phyloP scores from a whole-genome alignment of 140 eudicot species.

The Ambrosia hybrid region DNA sequence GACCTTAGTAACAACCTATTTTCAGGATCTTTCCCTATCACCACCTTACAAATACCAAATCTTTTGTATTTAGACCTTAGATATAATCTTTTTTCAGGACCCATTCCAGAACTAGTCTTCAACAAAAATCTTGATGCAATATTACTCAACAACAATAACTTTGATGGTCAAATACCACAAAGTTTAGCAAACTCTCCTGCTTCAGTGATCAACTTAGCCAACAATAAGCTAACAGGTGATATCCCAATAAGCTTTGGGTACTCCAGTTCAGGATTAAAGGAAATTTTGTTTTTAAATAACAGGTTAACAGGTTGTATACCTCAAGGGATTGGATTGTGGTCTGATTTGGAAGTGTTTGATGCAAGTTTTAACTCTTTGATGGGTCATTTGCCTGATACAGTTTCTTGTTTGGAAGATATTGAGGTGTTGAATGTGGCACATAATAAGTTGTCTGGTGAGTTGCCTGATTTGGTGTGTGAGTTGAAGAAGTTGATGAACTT shows the following conservation, averaged over 20 bases:
- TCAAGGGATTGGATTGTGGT: constrained; percentile 67
- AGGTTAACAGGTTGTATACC: constrained; percentile 72
- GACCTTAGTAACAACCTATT: constrained; percentile 91
- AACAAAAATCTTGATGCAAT: constrained; percentile 62
- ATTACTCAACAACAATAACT: constrained; percentile 59
- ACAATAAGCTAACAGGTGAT: constrained; percentile 53
- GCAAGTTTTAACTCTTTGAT: constrained; percentile 58
- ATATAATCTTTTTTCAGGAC: constrained; percentile 60
- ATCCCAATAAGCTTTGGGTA: constrained; percentile 61
- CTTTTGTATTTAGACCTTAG: constrained; percentile 80
- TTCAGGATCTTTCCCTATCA: constrained; percentile 71
- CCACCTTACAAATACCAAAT: constrained; percentile 51
- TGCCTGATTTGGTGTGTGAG: constrained; percentile 66
- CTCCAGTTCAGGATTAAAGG: constrained; percentile 48
- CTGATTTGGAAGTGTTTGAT: constrained; percentile 64
- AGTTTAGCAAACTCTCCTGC: constrained; percentile 66
- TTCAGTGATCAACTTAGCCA: constrained; percentile 69
- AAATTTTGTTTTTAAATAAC: constrained; percentile 60
- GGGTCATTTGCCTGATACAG: constrained; percentile 72
- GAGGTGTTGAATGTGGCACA: constrained; percentile 68
- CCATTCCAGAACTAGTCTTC: constrained; percentile 57
- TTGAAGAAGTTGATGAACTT: constrained; percentile 54
- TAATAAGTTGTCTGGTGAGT: constrained; percentile 63
- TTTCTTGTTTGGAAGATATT: constrained; percentile 65
- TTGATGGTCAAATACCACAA: constrained; percentile 52